These are phyloP conservation scores for Penicillium angulare DNA, from an alignment of 495 filamentous ascomycete species.

Conservation along the genomic window DNA sequence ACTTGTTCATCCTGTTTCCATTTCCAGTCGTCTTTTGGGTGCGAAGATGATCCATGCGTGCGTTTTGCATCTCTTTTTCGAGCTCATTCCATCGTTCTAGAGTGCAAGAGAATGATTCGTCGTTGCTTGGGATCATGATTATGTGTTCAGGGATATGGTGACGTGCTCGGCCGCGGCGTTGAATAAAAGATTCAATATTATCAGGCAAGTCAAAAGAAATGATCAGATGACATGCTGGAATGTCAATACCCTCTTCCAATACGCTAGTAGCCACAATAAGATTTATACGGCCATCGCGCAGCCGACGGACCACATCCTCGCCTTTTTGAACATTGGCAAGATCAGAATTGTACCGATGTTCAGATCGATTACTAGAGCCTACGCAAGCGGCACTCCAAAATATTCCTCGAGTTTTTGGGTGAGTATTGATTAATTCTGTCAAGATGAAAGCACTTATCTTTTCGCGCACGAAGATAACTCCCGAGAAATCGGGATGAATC, in stretches of 20 bases:
- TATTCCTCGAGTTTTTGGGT: not conserved
- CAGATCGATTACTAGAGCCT: not conserved
- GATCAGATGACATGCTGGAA: constrained; percentile 73
- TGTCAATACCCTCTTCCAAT: constrained; percentile 82
- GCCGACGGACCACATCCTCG: not conserved
- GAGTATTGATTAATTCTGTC: not conserved
- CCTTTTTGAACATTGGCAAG: not conserved
- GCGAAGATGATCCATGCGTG: not conserved
- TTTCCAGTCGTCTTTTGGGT: too few relatives aligned
- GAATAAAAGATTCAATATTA: constrained; percentile 65
- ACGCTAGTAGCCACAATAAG: constrained; percentile 74
- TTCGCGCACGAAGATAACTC: constrained; percentile 7
- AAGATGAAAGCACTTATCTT: constrained; percentile 1
- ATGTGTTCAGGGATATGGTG: constrained; percentile 59
- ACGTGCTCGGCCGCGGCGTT: constrained; percentile 52
- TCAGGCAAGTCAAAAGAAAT: constrained; percentile 69
- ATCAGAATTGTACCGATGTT: not conserved
- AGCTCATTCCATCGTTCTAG: not conserved
- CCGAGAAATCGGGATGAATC: not conserved
- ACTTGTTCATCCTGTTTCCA: too few relatives aligned
- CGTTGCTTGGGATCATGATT: not conserved
- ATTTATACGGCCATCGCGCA: constrained; percentile 58
- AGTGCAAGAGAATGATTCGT: not conserved
- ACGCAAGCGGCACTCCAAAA: not conserved
- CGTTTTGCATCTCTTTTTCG: not conserved